Conservation (phyloP, 192 early-diverging fungal species). For the Coemansia sp. region DNA sequence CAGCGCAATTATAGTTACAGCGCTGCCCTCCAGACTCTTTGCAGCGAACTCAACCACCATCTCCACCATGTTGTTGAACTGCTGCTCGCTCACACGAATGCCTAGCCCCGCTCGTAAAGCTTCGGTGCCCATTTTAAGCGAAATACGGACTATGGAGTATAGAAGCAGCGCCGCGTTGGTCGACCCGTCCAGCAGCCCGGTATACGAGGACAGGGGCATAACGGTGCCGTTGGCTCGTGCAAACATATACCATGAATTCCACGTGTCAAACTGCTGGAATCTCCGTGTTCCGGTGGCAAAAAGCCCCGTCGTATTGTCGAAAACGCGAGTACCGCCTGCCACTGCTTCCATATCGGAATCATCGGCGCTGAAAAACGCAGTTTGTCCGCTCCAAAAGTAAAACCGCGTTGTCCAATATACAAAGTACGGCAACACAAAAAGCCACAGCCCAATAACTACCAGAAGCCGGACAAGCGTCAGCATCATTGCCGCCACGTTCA, state of each 20-base stretch:
- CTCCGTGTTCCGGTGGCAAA: constrained; percentile 8
- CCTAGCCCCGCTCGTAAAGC: constrained; percentile 16
- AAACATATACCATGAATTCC: constrained; percentile 37
- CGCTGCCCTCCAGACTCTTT: constrained; percentile 82
- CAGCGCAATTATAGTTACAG: constrained; percentile 72
- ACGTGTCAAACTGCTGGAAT: constrained; percentile 36
- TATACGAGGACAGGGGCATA: constrained; percentile 33
- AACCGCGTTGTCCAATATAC: constrained; percentile 82
- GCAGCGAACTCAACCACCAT: constrained; percentile 49
- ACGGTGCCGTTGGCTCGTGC: constrained; percentile 12
- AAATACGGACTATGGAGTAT: constrained; percentile 26
- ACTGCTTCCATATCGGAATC: too few relatives aligned
- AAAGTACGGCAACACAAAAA: constrained; percentile 75
- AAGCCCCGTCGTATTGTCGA: not conserved
- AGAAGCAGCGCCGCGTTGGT: constrained; percentile 21
- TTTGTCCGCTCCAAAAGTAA: constrained; percentile 77
- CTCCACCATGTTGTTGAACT: constrained; percentile 21
- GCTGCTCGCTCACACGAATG: constrained; percentile 12
- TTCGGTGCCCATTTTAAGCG: constrained; percentile 8
- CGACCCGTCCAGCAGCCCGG: constrained; percentile 40
- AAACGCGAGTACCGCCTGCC: too few relatives aligned
- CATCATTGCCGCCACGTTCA: constrained; percentile 47
- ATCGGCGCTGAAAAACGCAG: constrained; percentile 1
- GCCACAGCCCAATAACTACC: constrained; percentile 72
- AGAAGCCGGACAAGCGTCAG: constrained; percentile 55